These are phyloP conservation scores for Nakazawaea wickerhamii DNA, from an alignment of 805 yeast genomes.

Conservation along the genomic window DNA sequence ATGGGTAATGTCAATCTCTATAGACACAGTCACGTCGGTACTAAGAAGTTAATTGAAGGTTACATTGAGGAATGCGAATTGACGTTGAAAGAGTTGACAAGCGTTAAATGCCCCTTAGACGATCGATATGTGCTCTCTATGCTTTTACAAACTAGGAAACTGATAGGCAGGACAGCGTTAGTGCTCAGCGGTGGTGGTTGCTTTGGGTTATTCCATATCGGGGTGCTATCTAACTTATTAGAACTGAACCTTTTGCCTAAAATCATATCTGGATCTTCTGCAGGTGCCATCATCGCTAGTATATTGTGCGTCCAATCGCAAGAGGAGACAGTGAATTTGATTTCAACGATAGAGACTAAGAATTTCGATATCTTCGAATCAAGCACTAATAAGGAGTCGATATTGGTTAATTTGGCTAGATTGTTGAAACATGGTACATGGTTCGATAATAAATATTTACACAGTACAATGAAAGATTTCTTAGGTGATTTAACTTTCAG, in stretches of 20 bases:
- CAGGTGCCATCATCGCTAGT: constrained; percentile 93
- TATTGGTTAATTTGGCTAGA: constrained; percentile 47
- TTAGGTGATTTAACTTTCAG: constrained; percentile 89
- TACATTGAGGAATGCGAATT: constrained; percentile 71
- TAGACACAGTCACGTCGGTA: constrained; percentile 77
- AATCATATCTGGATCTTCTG: constrained; percentile 89
- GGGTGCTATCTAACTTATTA: constrained; percentile 75
- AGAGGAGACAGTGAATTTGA: constrained; percentile 56
- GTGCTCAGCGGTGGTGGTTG: constrained; percentile 97
- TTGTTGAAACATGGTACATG: constrained; percentile 84
- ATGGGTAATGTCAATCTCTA: constrained; percentile 79
- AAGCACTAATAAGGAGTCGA: constrained; percentile 45
- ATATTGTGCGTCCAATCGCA: constrained; percentile 76
- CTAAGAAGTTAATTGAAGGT: constrained; percentile 77
- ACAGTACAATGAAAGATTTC: constrained; percentile 67
- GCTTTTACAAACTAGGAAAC: constrained; percentile 81
- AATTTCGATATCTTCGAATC: constrained; percentile 47
- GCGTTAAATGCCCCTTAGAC: constrained; percentile 42
- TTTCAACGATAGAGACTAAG: constrained; percentile 56
- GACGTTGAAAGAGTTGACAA: constrained; percentile 35
- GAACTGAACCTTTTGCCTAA: constrained; percentile 76
- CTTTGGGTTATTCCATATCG: constrained; percentile 88
- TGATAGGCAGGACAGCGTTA: constrained; percentile 90
- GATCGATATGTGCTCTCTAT: constrained; percentile 69
- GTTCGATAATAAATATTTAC: constrained; percentile 71